Evolutionary conservation across 2,329 filamentous ascomycete genomes (phyloP).

Genomic region (Talaromyces sp.): DNA sequence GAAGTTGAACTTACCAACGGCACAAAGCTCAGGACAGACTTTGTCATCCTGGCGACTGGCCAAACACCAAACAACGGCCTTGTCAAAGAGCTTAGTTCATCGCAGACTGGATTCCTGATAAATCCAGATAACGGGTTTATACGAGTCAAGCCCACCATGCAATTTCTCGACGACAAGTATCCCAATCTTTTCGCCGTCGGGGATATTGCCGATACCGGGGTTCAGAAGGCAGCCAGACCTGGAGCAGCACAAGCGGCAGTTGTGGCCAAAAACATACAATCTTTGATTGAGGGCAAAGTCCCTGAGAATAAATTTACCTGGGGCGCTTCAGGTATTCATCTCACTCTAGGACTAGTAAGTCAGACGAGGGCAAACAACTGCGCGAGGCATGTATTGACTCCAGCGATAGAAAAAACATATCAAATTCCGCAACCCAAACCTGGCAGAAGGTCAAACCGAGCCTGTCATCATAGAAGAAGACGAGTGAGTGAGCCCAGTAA

Average conservation of each 20-base stretch:
- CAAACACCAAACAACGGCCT: constrained; percentile 43
- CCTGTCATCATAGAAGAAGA: constrained; percentile 25
- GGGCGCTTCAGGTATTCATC: constrained; percentile 27
- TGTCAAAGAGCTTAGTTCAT: constrained; percentile 25
- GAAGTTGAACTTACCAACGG: constrained; percentile 26
- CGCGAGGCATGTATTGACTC: not conserved
- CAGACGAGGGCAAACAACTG: not conserved
- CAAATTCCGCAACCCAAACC: constrained; percentile 32
- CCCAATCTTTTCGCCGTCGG: constrained; percentile 29
- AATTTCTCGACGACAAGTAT: constrained; percentile 25
- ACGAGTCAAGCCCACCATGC: constrained; percentile 27
- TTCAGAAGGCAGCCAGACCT: constrained; percentile 29
- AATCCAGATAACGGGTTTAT: constrained; percentile 31
- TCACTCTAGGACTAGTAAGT: constrained; percentile 30
- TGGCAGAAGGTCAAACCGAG: constrained; percentile 27
- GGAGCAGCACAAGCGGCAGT: constrained; percentile 26
- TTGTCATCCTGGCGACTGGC: constrained; percentile 42
- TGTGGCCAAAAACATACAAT: constrained; percentile 27
- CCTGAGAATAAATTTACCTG: constrained; percentile 21
- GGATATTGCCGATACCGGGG: constrained; percentile 31
- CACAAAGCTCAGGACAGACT: constrained; percentile 28
- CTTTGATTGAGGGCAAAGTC: constrained; percentile 23
- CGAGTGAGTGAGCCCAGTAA: constrained; percentile 21
- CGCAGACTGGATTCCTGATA: constrained; percentile 17
- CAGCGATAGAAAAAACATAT: constrained; percentile 28